phyloP scores from a whole-genome alignment of 768 basidiomycete species.

The Boletus huronensis region DNA sequence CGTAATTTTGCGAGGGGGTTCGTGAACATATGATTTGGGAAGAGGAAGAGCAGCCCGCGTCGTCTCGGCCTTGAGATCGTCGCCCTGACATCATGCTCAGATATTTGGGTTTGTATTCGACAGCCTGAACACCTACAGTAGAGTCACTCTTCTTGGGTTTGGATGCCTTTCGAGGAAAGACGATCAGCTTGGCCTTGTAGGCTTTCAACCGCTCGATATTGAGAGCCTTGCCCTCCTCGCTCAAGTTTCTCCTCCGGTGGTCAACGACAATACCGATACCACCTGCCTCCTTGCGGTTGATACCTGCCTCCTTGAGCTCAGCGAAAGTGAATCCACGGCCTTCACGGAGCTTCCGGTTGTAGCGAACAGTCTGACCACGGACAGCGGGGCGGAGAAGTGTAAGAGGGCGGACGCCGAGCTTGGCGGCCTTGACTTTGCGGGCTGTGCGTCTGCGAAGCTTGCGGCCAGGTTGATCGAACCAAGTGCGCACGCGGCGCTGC shows the following conservation, averaged over 20 bases:
- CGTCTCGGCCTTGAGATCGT: slow-evolving; percentile 74
- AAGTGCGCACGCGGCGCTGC: slow-evolving; percentile 94
- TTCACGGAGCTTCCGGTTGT: slow-evolving; percentile 96
- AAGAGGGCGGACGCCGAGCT: slow-evolving; percentile 89
- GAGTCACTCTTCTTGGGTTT: slow-evolving; percentile 97
- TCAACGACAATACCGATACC: slow-evolving; percentile 94
- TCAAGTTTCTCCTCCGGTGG: slow-evolving; percentile 93
- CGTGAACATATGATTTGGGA: slow-evolving; percentile 62
- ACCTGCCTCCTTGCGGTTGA: slow-evolving; percentile 89
- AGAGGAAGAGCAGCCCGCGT: slow-evolving; percentile 68
- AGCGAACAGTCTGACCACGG: slow-evolving; percentile 92
- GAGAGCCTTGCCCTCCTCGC: slow-evolving; percentile 93
- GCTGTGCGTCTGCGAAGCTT: slow-evolving; percentile 94
- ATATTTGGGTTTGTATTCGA: neutral
- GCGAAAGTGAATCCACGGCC: slow-evolving; percentile 94
- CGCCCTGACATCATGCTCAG: slow-evolving; percentile 49
- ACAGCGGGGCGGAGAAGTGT: slow-evolving; percentile 94
- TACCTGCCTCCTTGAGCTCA: slow-evolving; percentile 95
- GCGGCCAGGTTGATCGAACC: slow-evolving; percentile 99
- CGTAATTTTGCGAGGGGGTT: slow-evolving; percentile 91
- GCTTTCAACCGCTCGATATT: slow-evolving; percentile 93
- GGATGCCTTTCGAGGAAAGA: slow-evolving; percentile 94
- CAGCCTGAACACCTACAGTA: slow-evolving; percentile 50
- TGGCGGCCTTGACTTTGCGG: slow-evolving; percentile 85
- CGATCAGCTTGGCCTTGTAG: slow-evolving; percentile 89